Conservation (phyloP, 805 yeast species). For the Yarrowia phangngaensis region DNA sequence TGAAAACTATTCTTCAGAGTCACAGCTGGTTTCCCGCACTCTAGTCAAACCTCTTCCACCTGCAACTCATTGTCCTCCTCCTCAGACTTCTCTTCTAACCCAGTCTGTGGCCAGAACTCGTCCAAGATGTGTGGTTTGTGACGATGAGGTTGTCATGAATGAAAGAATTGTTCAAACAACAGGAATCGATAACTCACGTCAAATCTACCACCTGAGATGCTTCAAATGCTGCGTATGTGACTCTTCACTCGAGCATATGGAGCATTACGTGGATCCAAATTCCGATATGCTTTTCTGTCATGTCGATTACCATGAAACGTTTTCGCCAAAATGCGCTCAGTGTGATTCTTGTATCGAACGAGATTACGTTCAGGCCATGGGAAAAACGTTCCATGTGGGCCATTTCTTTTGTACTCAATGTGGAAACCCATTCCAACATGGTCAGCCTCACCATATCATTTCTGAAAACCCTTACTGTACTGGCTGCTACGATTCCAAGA, state of each 20-base stretch:
- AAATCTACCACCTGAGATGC: conserved; percentile 31
- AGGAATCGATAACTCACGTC: conserved; percentile 26
- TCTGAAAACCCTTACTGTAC: conserved; percentile 34
- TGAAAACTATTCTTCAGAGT: too few relatives aligned
- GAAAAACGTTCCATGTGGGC: conserved; percentile 35
- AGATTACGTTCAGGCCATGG: conserved; percentile 36
- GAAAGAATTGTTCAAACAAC: conserved; percentile 32
- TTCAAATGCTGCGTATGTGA: conserved; percentile 32
- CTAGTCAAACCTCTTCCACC: not conserved
- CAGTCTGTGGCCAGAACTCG: not conserved
- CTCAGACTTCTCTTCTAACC: conserved; percentile 1
- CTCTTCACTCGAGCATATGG: conserved; percentile 32
- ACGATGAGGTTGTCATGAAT: conserved; percentile 27
- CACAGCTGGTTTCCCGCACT: too few relatives aligned
- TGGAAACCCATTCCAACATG: conserved; percentile 32
- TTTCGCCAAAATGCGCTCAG: conserved; percentile 36
- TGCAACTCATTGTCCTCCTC: conserved; percentile 22
- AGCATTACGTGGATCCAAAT: conserved; percentile 31
- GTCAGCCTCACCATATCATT: conserved; percentile 16
- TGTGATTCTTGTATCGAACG: conserved; percentile 38
- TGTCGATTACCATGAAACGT: conserved; percentile 38
- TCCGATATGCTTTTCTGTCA: conserved; percentile 35
- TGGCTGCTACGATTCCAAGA: conserved; percentile 33
- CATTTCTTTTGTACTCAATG: conserved; percentile 40
- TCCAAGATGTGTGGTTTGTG: conserved; percentile 39